phyloP scores from a whole-genome alignment of 2,329 filamentous ascomycete species.

The Penicillium sp. region DNA sequence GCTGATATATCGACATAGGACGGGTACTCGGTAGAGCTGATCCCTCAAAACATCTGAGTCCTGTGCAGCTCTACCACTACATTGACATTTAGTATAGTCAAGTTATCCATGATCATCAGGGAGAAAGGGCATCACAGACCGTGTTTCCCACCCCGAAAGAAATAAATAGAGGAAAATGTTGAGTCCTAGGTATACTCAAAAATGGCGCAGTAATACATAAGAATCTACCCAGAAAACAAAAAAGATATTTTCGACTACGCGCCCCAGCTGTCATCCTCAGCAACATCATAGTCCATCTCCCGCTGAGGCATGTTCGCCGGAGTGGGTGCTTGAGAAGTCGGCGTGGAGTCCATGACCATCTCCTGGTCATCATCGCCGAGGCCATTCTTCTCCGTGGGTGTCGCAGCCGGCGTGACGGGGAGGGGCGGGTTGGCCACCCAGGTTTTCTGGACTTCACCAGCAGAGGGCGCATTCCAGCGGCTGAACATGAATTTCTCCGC shows the following conservation, averaged over 20 bases:
- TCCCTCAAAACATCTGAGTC: constrained; percentile 32
- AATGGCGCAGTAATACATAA: constrained; percentile 7
- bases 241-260: constrained; percentile 14
- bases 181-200: constrained; percentile 4
- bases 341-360: constrained; percentile 34
- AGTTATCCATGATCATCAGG: neutral
- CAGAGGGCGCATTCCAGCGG: constrained; percentile 50
- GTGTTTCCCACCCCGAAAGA: neutral
- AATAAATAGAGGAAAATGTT: neutral
- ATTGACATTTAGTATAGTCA: neutral
- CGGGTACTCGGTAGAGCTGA: constrained; percentile 39
- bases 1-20: constrained; percentile 24
- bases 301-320: constrained; percentile 25
- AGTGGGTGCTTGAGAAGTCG: constrained; percentile 13
- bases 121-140: neutral
- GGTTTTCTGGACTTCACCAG: constrained; percentile 57
- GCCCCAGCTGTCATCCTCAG: constrained; percentile 51
- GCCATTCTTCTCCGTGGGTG: constrained; percentile 28
- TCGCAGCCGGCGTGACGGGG: constrained; percentile 15
- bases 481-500: constrained; percentile 59
- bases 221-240: neutral
- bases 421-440: constrained; percentile 53
- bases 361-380: constrained; percentile 33
- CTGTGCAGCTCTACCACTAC: neutral
- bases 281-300: constrained; percentile 55